Evolutionary conservation across 2,329 filamentous ascomycete species (phyloP).

Genomic region (Cladosporium phlei): DNA sequence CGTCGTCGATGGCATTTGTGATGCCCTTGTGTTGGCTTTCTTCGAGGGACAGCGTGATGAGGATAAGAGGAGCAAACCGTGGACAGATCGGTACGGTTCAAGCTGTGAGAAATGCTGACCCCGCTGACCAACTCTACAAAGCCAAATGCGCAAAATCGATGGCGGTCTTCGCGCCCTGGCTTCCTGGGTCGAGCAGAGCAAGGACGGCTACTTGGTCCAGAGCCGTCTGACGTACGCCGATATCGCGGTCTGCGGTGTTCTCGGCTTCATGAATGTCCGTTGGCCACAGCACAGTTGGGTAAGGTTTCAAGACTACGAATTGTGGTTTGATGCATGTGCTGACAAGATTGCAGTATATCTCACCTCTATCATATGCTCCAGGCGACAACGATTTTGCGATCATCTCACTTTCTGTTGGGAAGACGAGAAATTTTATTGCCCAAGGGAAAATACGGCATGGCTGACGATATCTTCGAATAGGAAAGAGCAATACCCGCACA

Average conservation of each 20-base stretch:
- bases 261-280: constrained; percentile 33
- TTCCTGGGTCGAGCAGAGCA: constrained; percentile 25
- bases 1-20: constrained; percentile 34
- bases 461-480: no score
- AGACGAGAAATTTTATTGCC: no score
- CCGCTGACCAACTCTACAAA: constrained; percentile 6
- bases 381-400: no score
- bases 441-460: no score
- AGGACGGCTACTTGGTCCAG: constrained; percentile 29
- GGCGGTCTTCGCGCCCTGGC: constrained; percentile 32
- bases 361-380: no score
- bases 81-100: constrained; percentile 23
- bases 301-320: no score
- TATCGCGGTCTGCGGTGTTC: constrained; percentile 31
- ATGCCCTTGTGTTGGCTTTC: constrained; percentile 35
- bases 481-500: constrained; percentile 29
- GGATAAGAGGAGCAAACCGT: constrained; percentile 29
- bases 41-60: constrained; percentile 31
- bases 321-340: no score
- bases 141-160: constrained; percentile 35
- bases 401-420: no score
- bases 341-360: no score
- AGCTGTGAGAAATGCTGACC: neutral
- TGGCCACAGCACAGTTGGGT: constrained; percentile 33
- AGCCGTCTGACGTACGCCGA: constrained; percentile 34